Base-by-base conservation (phyloP, 2,329 filamentous ascomycete genomes). In the Colletotrichum agaves region DNA sequence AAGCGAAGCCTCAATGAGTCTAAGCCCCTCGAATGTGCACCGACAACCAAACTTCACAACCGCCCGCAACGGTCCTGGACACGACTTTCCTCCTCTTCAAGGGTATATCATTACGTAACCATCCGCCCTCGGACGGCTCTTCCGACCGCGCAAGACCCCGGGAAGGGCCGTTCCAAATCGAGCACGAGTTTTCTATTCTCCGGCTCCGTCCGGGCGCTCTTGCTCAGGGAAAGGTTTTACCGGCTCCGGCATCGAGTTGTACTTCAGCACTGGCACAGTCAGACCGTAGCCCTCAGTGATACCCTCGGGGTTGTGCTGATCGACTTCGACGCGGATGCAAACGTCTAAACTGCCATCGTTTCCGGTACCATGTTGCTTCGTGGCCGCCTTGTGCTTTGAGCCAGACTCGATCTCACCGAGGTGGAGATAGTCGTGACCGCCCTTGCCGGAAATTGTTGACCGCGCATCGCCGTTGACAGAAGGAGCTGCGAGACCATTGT, bases 231-330 rank as follows among this genome's bases (percentile, higher is more conserved):
- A 70, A 12, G 69, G 60, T 56, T 56, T 49, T 6, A 66, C 35
- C 6, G 72, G 69, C 37, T 72, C 74, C n/a, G 73, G 72, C 4
- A 74, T 71, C 56, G 72, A 68, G 21, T 69, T 72, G 71, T 79
- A 81, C 76, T 82, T 69, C 46, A 98, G 83, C 27, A 87, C 82
- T 12, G 96, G 96, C n/a, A 99, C 89, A 2, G 93, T 90, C 53
- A 99, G 82, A 10, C 94, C 91, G 75, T 99, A 99, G 13, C 90
- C 88, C 69, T 90, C 85, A 0, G 96, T 98, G 71, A 87, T 88
- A 41, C 96, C 96, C 39, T 92, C 84, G 2, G 89, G 88, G 76
- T 98, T 90, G 73, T 91, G 90, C 75, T 97, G 93, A 76, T 94
- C 90, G 70, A 95, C 89, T 80, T 99, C 96, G 71, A 98, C 90